Evolutionary conservation across 2,329 filamentous ascomycete genomes (phyloP), one percentile per base, ranked within the genome.

Genomic region (Cytospora paraplurivora): DNA sequence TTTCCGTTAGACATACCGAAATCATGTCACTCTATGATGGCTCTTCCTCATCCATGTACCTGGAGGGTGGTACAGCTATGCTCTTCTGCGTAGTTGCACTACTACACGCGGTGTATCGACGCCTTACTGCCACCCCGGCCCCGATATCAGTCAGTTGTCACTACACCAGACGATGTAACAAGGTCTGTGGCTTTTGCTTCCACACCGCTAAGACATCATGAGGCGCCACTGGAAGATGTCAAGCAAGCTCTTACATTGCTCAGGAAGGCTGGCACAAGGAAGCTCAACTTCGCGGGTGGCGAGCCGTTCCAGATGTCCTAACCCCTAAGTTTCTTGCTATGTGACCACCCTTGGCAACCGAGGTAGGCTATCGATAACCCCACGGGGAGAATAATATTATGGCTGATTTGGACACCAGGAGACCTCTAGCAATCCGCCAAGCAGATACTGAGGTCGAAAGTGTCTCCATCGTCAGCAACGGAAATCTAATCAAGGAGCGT

Each of bases 381-480:
- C 27, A 27, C 27, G 10, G 27, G 21, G 8, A 12, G 12, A 7
- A 19, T 50, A 10, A 4, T 1, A 13, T 15, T n/a, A 15, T 37
- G 7, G 34, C 35, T 59, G 15, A 59, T 15, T 27, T 13, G 21
- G 21, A 32, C 11, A 8, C 1, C 19, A 59, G 56, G 56, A 19
- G 71, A 77, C 63, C 71, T 85, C 50, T 69, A 78, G 35, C 68
- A 74, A 32, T 85, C 76, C 69, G 79, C 78, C 73, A 85, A 85
- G 66, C 71, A 78, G 50, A 74, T 77, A 0, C 74, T 86, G 0
- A 53, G 68, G 0, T 72, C 4, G 81, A 86, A 70, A 80, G 77
- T 15, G 76, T 85, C 8, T 81, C 77, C 10, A 83, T 86, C 65
- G 80, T 85, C 61, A 81, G 76, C 58, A 85, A 86, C 68, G 82